Base-by-base conservation (phyloP, 768 basidiomycete genomes). In the Sporobolomyces phaffii region DNA sequence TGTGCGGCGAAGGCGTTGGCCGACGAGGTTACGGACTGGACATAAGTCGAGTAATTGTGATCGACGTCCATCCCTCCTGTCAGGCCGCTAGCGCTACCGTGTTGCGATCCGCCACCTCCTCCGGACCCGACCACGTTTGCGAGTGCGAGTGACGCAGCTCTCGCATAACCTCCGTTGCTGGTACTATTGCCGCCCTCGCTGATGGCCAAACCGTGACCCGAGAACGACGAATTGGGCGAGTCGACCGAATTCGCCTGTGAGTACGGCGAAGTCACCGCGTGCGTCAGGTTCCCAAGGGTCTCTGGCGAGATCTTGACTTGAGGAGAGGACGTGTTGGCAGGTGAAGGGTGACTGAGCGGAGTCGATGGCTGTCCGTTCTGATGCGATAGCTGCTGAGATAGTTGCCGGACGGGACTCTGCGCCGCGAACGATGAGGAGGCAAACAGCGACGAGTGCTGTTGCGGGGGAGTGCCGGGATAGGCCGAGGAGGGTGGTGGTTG, bases 161-260 rank as follows among this genome's bases (percentile, higher is more conserved):
- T 50, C 20, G 47, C 8, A 43, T 58, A 61, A 8, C 33, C 45
- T 6, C 38, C 29, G 29, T 31, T 54, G 4, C 43, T 49, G n/a
- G n/a, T 38, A 38, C 38, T 38, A 6, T 13, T 24, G 6, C 26
- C 33, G 43, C 17, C 13, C 5, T 56, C 65, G 28, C 52, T 33
- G 14, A 24, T 4, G 41, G 24, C 26, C 14, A 43, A 17, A 22
- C 24, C 33, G 6, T 58, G 48, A 1, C 61, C 56, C 29, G 66
- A 68, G 51, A 68, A 68, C 44, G 66, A 68, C 13, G 61, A 62
- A 4, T 41, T 43, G 26, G 61, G 66, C 10, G 66, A 68, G 18
- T 62, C 52, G 43, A 68, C 24, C 24, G 53, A 52, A 22, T 56
- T 49, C 0, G 45, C 40, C 33, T 45, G 53, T 5, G 53, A 69